Conservation (phyloP, 208 protist genomes). For the Phytomonas francai region DNA sequence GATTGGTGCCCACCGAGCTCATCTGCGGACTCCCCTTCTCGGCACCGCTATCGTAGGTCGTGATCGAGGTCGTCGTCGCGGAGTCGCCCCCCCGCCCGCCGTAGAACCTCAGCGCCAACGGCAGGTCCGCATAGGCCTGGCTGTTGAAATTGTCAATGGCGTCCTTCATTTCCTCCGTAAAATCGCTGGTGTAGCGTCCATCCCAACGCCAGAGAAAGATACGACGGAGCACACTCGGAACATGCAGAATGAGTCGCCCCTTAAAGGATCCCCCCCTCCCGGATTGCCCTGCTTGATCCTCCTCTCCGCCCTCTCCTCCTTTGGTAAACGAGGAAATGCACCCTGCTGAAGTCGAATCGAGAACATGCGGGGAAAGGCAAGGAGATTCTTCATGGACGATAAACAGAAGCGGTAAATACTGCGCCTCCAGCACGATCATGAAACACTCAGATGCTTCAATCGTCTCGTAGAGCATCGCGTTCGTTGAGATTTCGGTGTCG, state of each 20-base stretch:
- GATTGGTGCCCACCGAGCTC: no score
- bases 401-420: slow-evolving; percentile 41
- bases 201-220: slow-evolving; percentile 46
- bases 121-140: slow-evolving; percentile 10
- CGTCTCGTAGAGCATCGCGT: slow-evolving; percentile 39
- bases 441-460: slow-evolving; percentile 25
- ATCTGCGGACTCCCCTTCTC: neutral
- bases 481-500: slow-evolving; percentile 54
- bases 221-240: slow-evolving; percentile 32
- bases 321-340: no score
- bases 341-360: no score
- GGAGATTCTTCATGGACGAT: neutral
- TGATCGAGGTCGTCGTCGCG: no score
- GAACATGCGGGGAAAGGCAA: neutral
- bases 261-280: neutral
- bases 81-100: neutral
- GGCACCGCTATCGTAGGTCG: neutral
- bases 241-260: slow-evolving; percentile 14
- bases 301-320: slow-evolving; percentile 2
- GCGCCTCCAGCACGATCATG: slow-evolving; percentile 29
- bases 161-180: slow-evolving; percentile 17
- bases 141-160: slow-evolving; percentile 25
- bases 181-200: slow-evolving; percentile 8
- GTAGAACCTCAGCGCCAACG: neutral
- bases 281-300: neutral